Evolutionary conservation across 192 early-diverging fungal genomes (phyloP).

Genomic region (Chytriomyces sp.): DNA sequence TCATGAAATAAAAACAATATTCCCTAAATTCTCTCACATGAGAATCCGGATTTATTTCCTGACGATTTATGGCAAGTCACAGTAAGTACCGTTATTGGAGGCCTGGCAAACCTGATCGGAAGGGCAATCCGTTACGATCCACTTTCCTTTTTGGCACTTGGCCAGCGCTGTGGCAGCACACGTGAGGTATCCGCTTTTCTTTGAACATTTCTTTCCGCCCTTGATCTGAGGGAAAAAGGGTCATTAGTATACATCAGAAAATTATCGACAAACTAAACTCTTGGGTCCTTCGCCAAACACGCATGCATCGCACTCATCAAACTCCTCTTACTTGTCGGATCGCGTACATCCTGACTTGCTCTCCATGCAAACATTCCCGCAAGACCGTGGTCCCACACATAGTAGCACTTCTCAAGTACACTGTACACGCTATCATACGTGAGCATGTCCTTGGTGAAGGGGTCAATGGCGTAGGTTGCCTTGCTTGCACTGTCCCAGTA

Average conservation of each 20-base stretch:
- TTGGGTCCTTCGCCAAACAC: conserved; percentile 4
- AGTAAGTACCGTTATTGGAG: neutral
- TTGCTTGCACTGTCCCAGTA: conserved; percentile 76
- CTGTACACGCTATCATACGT: conserved; percentile 72
- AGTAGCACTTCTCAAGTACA: conserved; percentile 45
- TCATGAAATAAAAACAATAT: too few species aligned
- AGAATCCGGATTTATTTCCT: too few species aligned
- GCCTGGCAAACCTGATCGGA: neutral
- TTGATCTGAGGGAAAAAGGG: too few species aligned
- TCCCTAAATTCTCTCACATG: too few species aligned
- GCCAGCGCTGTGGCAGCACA: conserved; percentile 2
- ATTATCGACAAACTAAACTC: too few species aligned
- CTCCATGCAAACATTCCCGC: conserved; percentile 57
- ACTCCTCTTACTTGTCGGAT: neutral
- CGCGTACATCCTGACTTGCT: neutral
- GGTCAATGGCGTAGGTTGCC: conserved; percentile 78
- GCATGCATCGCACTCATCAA: neutral
- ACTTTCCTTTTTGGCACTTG: neutral
- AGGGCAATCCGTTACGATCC: neutral
- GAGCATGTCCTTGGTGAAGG: conserved; percentile 63
- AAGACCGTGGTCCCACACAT: conserved; percentile 45
- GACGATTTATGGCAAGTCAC: conserved; percentile 16
- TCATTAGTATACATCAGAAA: too few species aligned
- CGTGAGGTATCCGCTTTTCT: neutral
- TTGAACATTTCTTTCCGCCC: neutral